Evolutionary conservation across 2,329 filamentous ascomycete genomes (phyloP), one percentile per base, ranked within the genome.

Genomic region (Didymella keratinophila): DNA sequence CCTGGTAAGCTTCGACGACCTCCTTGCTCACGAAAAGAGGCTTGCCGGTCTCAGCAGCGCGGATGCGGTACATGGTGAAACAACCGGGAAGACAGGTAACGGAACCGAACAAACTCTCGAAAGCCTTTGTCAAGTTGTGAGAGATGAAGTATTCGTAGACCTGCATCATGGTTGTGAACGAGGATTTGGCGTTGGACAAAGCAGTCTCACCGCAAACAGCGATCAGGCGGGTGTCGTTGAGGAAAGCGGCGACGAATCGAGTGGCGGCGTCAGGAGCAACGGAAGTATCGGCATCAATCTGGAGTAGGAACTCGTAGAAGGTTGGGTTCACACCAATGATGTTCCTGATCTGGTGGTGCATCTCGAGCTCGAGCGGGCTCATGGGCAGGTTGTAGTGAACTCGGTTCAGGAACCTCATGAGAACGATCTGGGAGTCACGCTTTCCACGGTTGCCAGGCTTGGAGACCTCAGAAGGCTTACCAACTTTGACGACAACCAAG

Each of bases 81-180:
- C 95, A 99, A 82, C 95, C 95, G 23, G 95, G 95, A 74, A 99
- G 83, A 85, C 95, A 99, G 49, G 95, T 99, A 68, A 99, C 94
- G 67, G 92, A 96, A 57, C 94, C 95, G 74, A 99, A 99, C 70
- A 99, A 84, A 80, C 91, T 95, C 79, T 98, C 94, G 76, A 99
- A 99, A 12, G 94, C 95, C 81, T 99, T 98, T 68, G 91, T 89
- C 68, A 99, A 80, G 76, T 98, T 96, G 83, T 99, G 94, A 50
- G 94, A 98, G 72, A 99, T 99, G 82, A 93, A 99, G 84, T 99
- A 99, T 79, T 99, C 94, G 83, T 98, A 99, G 32, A 99, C 94
- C 79, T 99, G 95, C 76, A 99, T 99, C 94, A 98, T 98, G 50
- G 95, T 99, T 67, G 96, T 87, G 73, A 96, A 92, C 1, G 94